Evolutionary conservation across 2,329 filamentous ascomycete species (phyloP).

Genomic region (Huntiella decipiens): DNA sequence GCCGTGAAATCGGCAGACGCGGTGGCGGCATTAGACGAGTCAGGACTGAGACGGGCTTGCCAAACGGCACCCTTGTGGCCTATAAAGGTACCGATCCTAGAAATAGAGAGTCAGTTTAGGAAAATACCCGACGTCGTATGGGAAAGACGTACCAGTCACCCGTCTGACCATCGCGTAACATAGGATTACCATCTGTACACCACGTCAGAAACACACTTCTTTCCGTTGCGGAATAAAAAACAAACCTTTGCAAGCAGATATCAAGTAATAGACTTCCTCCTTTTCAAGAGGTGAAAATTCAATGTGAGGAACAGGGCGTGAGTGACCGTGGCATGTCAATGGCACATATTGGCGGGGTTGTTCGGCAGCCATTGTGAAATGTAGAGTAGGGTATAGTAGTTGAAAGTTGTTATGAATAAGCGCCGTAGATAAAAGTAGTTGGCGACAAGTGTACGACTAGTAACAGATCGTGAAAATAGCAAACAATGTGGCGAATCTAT

Average conservation of each 20-base stretch:
- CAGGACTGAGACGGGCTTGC: slow-evolving; percentile 79
- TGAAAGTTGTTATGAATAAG: no score
- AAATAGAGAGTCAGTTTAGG: slow-evolving; percentile 9
- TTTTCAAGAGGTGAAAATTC: slow-evolving; percentile 72
- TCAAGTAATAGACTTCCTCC: slow-evolving; percentile 74
- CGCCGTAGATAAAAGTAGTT: no score
- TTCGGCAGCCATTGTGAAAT: slow-evolving; percentile 14
- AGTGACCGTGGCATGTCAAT: slow-evolving; percentile 86
- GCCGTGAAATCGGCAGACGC: slow-evolving; percentile 92
- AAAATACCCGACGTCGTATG: not conserved
- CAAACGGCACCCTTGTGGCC: slow-evolving; percentile 97
- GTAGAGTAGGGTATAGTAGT: not conserved
- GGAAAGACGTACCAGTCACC: slow-evolving; percentile 25
- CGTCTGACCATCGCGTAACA: slow-evolving; percentile 90
- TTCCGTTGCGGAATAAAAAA: not conserved
- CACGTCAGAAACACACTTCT: not conserved
- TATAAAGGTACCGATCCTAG: slow-evolving; percentile 93
- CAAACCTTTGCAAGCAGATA: slow-evolving; percentile 77
- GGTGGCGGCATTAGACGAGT: slow-evolving; percentile 75
- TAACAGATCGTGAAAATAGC: no score
- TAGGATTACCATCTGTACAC: slow-evolving; percentile 74
- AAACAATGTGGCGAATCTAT: no score
- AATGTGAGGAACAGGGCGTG: slow-evolving; percentile 76
- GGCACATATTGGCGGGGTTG: slow-evolving; percentile 49
- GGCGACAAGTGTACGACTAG: no score